Percentiles rank a stretch among this genome's conserved stretches.
These are phyloP conservation scores for Phytopythium cucurbitacearum DNA, from an alignment of 352 stramenopile genomes.

Conservation along the genomic window DNA sequence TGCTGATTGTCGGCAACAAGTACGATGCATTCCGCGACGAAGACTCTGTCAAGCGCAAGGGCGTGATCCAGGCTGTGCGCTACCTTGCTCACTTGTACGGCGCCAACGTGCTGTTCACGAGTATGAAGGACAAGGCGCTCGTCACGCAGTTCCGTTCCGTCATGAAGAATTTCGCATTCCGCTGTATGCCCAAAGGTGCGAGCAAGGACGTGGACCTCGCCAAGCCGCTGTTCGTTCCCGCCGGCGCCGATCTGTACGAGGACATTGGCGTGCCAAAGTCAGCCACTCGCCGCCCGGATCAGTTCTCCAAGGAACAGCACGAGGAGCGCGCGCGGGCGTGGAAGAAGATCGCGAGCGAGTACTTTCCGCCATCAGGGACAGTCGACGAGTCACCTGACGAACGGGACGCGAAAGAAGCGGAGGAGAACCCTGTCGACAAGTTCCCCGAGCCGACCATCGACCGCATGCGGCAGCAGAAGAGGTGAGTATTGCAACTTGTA, in stretches of 20 bases:
- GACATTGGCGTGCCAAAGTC: slow-evolving; percentile 74
- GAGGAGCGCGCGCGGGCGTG: slow-evolving; percentile 65
- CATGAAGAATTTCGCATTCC: slow-evolving; percentile 69
- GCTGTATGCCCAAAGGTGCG: slow-evolving; percentile 28
- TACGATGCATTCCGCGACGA: slow-evolving; percentile 87
- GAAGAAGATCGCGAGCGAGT: slow-evolving; percentile 61
- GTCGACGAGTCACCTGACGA: slow-evolving; percentile 27
- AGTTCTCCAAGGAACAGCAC: slow-evolving; percentile 46
- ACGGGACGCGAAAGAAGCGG: slow-evolving; percentile 19
- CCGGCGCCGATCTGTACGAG: slow-evolving; percentile 61
- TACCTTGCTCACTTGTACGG: slow-evolving; percentile 86
- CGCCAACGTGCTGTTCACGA: slow-evolving; percentile 85
- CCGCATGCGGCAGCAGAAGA: slow-evolving; percentile 61
- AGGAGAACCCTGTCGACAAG: slow-evolving; percentile 22
- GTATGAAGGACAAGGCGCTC: slow-evolving; percentile 82
- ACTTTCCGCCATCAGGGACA: slow-evolving; percentile 44
- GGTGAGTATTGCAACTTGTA: slow-evolving; percentile 14
- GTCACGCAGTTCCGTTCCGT: slow-evolving; percentile 57
- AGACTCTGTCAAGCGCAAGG: slow-evolving; percentile 84
- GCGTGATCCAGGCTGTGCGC: slow-evolving; percentile 74
- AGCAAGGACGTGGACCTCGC: slow-evolving; percentile 65
- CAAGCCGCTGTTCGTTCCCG: slow-evolving; percentile 70
- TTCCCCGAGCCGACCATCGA: slow-evolving; percentile 72
- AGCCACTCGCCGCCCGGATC: slow-evolving; percentile 25
- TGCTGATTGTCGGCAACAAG: slow-evolving; percentile 88